phyloP scores from a whole-genome alignment of 208 protist species.

The Phytomonas sp. region DNA sequence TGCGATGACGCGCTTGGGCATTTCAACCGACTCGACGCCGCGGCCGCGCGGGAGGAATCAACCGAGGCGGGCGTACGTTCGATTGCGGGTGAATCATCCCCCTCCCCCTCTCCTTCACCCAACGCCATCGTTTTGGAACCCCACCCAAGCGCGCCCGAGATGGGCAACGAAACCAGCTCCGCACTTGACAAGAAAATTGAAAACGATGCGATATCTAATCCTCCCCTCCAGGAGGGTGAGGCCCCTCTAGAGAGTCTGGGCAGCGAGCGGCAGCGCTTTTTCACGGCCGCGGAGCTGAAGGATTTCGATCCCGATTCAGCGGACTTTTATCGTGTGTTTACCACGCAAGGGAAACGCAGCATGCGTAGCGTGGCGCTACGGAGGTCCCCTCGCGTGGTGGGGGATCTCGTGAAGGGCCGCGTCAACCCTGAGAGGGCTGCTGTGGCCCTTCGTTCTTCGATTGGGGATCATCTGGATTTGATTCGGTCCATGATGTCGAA shows the following conservation, averaged over 20 bases:
- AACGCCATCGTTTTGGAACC: too few relatives aligned
- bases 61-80: background rate
- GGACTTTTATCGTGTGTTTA: slow-evolving; percentile 80
- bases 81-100: background rate
- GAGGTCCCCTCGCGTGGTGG: too few relatives aligned
- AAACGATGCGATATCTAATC: background rate
- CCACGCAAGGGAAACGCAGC: slow-evolving; percentile 16
- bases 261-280: slow-evolving; percentile 1
- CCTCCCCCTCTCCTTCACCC: background rate
- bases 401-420: slow-evolving; percentile 5
- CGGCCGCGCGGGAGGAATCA: background rate
- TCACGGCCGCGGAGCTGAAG: slow-evolving; percentile 8
- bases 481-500: slow-evolving; percentile 55
- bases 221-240: background rate
- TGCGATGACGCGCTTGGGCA: slow-evolving; percentile 31
- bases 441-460: slow-evolving; percentile 14
- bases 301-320: slow-evolving; percentile 35
- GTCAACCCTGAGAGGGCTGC: slow-evolving; percentile 3
- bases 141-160: too few relatives aligned
- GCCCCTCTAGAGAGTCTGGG: background rate
- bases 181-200: background rate
- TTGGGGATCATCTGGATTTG: slow-evolving; percentile 28
- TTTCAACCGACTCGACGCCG: slow-evolving; percentile 22
- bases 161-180: too few relatives aligned
- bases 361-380: too few relatives aligned